These are phyloP conservation scores for Sugiyamaella marilandica DNA, from an alignment of 805 yeast species.

Conservation along the genomic window DNA sequence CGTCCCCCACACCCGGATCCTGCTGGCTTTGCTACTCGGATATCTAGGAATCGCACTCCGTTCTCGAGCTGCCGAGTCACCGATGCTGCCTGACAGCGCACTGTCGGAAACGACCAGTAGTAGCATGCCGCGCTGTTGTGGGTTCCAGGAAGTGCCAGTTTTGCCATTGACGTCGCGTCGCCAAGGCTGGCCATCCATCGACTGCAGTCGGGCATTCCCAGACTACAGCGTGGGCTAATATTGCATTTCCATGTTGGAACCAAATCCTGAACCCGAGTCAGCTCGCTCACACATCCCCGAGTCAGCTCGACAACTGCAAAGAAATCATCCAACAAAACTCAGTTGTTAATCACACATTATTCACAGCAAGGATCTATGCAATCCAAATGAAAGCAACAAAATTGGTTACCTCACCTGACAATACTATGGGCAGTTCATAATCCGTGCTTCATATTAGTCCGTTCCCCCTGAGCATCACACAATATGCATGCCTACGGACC, in stretches of 20 bases:
- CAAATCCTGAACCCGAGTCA: too few relatives aligned
- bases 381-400: too few relatives aligned
- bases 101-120: conserved; percentile 60
- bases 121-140: conserved; percentile 75
- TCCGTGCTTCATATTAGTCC: too few relatives aligned
- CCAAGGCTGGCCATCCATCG: conserved; percentile 52
- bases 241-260: conserved; percentile 38
- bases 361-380: too few relatives aligned
- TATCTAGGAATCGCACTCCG: conserved; percentile 73
- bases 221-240: conserved; percentile 33
- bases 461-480: too few relatives aligned
- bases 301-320: too few relatives aligned
- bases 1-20: conserved; percentile 42
- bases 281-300: too few relatives aligned
- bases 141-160: conserved; percentile 74
- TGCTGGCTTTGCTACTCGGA: conserved; percentile 58
- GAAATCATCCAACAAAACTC: too few relatives aligned
- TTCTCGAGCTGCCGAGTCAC: conserved; percentile 58
- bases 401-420: too few relatives aligned
- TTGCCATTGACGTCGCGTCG: conserved; percentile 48
- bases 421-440: too few relatives aligned
- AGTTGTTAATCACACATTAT: too few relatives aligned
- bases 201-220: conserved; percentile 10
- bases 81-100: conserved; percentile 65
- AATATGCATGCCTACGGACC: too few relatives aligned